Evolutionary conservation across 768 basidiomycete species (phyloP).

Genomic region (Trametes cubensis): DNA sequence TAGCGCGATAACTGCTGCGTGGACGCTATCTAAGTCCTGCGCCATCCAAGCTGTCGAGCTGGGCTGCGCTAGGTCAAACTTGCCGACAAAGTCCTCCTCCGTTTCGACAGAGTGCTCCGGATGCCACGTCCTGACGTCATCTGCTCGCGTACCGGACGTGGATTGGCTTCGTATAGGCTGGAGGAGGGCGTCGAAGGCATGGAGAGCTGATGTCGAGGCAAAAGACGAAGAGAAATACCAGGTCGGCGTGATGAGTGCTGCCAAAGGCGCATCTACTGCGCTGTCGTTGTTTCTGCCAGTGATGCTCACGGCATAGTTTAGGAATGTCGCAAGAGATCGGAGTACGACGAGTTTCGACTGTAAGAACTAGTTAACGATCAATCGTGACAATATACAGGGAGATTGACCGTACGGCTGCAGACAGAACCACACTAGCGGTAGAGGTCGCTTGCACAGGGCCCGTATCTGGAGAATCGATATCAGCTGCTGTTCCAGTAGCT

Average conservation of each 20-base stretch:
- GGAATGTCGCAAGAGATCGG: slow-evolving; percentile 69
- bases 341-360: slow-evolving; percentile 83
- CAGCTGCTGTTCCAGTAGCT: neutral
- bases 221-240: slow-evolving; percentile 75
- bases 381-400: slow-evolving; percentile 12
- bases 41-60: slow-evolving; percentile 26
- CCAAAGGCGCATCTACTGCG: neutral
- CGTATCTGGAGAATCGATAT: slow-evolving; percentile 26
- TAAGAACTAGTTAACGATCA: neutral
- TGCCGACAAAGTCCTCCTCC: slow-evolving; percentile 39
- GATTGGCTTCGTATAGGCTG: slow-evolving; percentile 26
- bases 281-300: slow-evolving; percentile 6
- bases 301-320: slow-evolving; percentile 48
- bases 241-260: slow-evolving; percentile 41
- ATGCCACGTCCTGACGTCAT: slow-evolving; percentile 35
- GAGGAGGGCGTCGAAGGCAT: slow-evolving; percentile 54
- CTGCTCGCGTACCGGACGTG: neutral
- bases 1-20: neutral
- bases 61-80: slow-evolving; percentile 19
- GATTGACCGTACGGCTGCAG: slow-evolving; percentile 53
- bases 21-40: slow-evolving; percentile 28
- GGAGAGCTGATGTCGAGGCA: slow-evolving; percentile 49
- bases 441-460: slow-evolving; percentile 51
- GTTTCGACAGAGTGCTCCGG: slow-evolving; percentile 39
- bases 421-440: slow-evolving; percentile 66